Percentiles rank a stretch among this genome's conserved stretches.
Evolutionary conservation across 2,329 filamentous ascomycete species (phyloP).

Genomic region (Orbilia ellipsospora): DNA sequence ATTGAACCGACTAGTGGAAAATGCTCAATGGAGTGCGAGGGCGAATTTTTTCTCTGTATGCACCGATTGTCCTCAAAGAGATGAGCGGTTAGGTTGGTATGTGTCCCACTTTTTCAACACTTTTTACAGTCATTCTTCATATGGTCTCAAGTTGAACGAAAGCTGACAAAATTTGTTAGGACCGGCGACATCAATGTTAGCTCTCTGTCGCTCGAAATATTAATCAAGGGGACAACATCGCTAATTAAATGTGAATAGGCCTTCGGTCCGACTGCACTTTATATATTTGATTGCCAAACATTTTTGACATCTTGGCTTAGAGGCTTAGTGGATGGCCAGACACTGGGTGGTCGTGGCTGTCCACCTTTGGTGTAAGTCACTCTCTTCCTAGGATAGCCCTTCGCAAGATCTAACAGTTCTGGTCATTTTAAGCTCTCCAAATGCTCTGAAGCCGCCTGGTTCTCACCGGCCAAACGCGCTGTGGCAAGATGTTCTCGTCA

Average conservation of each 20-base stretch:
- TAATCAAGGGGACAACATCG: not conserved
- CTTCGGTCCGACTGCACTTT: conserved; percentile 68
- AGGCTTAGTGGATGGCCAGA: conserved; percentile 64
- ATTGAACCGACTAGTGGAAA: conserved; percentile 69
- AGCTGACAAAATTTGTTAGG: conserved; percentile 21
- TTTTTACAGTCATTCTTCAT: not conserved
- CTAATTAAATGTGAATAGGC: conserved; percentile 60
- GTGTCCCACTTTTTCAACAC: conserved; percentile 58
- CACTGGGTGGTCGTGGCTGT: conserved; percentile 58
- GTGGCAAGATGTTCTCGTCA: conserved; percentile 65
- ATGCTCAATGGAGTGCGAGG: conserved; percentile 69
- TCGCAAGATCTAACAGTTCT: too few relatives aligned
- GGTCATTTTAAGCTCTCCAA: conserved; percentile 31
- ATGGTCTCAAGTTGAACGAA: not conserved
- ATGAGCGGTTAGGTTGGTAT: conserved; percentile 69
- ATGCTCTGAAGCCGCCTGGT: conserved; percentile 20
- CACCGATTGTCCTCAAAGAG: conserved; percentile 70
- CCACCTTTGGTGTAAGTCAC: conserved; percentile 60
- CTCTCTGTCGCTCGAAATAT: not conserved
- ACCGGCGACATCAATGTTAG: conserved; percentile 49
- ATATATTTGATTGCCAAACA: conserved; percentile 68
- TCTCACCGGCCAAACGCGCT: conserved; percentile 58
- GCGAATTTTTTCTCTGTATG: conserved; percentile 71
- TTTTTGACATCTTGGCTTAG: conserved; percentile 67
- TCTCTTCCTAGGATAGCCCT: not conserved